Percentiles rank a stretch among this genome's conserved stretches.
Conservation (phyloP, 129 eudicot genomes). For the Centrapalus pauciflorus region DNA sequence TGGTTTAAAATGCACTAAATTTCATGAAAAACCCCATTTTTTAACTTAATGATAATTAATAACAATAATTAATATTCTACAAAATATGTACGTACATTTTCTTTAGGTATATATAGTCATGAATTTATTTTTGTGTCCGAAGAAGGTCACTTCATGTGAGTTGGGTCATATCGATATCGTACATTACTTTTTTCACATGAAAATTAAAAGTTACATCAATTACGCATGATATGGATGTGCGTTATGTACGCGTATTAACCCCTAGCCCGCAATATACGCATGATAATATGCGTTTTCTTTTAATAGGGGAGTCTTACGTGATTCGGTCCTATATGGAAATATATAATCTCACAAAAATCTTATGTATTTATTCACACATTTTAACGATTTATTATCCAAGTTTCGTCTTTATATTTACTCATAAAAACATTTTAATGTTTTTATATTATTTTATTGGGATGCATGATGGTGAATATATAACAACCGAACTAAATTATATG, state of each 20-base stretch:
- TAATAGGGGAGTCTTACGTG: background rate
- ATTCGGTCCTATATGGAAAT: background rate
- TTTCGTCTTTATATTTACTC: background rate
- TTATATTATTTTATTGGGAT: too few relatives aligned
- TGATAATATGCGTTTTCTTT: background rate
- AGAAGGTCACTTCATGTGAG: constrained; percentile 17
- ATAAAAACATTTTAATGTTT: too few relatives aligned
- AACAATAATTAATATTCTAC: background rate
- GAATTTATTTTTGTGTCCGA: background rate
- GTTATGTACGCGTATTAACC: background rate
- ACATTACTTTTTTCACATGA: constrained; percentile 5
- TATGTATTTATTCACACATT: background rate
- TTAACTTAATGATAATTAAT: too few relatives aligned
- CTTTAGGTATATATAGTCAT: too few relatives aligned
- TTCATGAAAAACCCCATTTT: too few relatives aligned
- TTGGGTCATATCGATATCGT: background rate
- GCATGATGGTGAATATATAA: too few relatives aligned
- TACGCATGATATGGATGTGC: background rate
- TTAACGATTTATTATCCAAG: background rate
- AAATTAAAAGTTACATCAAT: background rate
- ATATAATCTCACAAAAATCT: background rate
- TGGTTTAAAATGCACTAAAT: too few relatives aligned
- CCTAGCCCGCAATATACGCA: background rate
- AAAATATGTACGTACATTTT: background rate
- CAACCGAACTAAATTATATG: too few relatives aligned